Conservation (phyloP, 2,329 filamentous ascomycete species). For the Cercospora sp. region DNA sequence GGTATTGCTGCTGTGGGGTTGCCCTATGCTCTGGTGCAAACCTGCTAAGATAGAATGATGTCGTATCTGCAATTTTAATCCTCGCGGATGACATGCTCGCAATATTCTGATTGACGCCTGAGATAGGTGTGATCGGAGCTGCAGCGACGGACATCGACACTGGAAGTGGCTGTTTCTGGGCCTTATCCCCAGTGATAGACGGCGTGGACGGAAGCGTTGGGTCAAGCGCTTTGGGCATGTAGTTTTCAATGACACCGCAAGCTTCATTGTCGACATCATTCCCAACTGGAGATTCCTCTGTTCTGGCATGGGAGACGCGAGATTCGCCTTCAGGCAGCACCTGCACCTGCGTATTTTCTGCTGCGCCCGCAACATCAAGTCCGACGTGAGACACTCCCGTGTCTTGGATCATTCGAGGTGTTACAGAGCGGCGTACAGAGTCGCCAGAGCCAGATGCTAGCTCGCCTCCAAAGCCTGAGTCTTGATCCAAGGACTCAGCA, state of each 20-base stretch:
- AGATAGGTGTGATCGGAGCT: neutral
- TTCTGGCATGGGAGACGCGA: neutral
- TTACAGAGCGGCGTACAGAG: neutral
- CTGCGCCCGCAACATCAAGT: neutral
- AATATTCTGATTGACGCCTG: neutral
- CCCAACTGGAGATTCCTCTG: neutral
- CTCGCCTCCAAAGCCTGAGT: neutral
- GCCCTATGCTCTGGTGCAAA: conserved; percentile 8
- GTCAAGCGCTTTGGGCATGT: neutral
- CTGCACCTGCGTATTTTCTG: neutral
- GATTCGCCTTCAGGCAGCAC: neutral
- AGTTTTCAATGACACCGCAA: neutral
- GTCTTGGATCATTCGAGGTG: neutral
- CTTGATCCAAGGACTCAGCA: neutral
- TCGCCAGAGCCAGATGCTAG: neutral
- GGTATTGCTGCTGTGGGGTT: conserved; percentile 13
- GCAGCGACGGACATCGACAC: neutral
- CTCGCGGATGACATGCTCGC: neutral
- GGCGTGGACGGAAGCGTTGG: neutral
- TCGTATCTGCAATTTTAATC: neutral
- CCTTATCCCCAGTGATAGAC: neutral
- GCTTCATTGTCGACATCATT: neutral
- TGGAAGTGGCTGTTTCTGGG: neutral
- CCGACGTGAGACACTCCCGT: neutral
- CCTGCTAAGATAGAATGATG: conserved; percentile 6